Evolutionary conservation across 2,329 filamentous ascomycete species (phyloP).

Genomic region (Cladosporium sphaerospermum): DNA sequence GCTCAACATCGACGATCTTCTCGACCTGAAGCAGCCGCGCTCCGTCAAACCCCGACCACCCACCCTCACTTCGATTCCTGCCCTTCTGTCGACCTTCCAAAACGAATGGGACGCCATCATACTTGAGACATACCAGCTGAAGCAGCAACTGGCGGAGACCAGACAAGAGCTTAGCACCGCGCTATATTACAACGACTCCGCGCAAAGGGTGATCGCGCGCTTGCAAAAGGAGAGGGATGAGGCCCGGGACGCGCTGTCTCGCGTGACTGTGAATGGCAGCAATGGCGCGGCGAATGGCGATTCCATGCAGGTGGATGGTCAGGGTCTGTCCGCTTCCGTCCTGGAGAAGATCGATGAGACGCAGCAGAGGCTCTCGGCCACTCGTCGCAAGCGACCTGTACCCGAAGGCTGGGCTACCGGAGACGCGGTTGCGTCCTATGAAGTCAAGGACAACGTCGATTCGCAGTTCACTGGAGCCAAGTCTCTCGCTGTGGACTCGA

Average conservation of each 20-base stretch:
- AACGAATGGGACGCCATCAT: conserved; percentile 97
- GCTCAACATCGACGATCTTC: conserved; percentile 73
- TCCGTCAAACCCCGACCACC: conserved; percentile 85
- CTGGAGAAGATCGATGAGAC: conserved; percentile 69
- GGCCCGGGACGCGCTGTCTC: conserved; percentile 79
- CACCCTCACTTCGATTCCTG: conserved; percentile 90
- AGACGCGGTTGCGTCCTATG: conserved; percentile 61
- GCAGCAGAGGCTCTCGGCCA: conserved; percentile 76
- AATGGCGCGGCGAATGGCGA: conserved; percentile 56
- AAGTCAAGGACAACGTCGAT: conserved; percentile 48
- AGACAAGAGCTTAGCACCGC: conserved; percentile 89
- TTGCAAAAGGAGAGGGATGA: conserved; percentile 89
- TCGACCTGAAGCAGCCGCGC: conserved; percentile 77
- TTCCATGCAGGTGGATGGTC: conserved; percentile 85
- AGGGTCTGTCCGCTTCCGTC: conserved; percentile 67
- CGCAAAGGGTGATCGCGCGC: conserved; percentile 88
- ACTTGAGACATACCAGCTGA: conserved; percentile 83
- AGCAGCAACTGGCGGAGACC: conserved; percentile 82
- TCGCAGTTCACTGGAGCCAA: conserved; percentile 54
- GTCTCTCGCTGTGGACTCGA: conserved; percentile 52
- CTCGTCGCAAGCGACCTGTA: conserved; percentile 80
- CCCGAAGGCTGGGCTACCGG: conserved; percentile 78
- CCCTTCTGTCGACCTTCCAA: conserved; percentile 88
- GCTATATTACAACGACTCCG: conserved; percentile 94
- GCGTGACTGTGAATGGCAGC: conserved; percentile 61